Evolutionary conservation across 2,329 filamentous ascomycete genomes (phyloP).

Genomic region (Sarocladium brachiariae): DNA sequence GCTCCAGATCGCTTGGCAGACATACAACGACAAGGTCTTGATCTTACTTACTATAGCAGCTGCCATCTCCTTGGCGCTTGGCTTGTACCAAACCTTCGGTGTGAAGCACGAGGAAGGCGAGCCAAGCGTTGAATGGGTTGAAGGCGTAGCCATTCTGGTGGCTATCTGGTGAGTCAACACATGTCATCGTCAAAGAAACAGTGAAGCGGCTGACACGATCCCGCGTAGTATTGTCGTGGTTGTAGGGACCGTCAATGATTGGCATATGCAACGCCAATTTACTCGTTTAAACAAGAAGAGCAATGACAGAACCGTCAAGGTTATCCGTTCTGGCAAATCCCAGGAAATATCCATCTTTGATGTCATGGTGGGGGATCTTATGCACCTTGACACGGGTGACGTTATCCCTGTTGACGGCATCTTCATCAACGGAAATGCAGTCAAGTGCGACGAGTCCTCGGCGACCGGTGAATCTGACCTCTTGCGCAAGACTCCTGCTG

Average conservation of each 20-base stretch:
- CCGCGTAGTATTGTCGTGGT: slow-evolving; percentile 54
- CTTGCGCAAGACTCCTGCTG: slow-evolving; percentile 51
- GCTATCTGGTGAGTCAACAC: slow-evolving; percentile 46
- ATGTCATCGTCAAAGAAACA: background rate
- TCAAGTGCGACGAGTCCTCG: slow-evolving; percentile 67
- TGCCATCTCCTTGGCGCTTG: slow-evolving; percentile 64
- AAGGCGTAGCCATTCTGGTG: slow-evolving; percentile 72
- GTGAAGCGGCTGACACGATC: background rate
- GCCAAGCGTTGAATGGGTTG: slow-evolving; percentile 52
- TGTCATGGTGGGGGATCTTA: slow-evolving; percentile 65
- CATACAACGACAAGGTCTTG: slow-evolving; percentile 75
- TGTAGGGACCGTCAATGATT: slow-evolving; percentile 71
- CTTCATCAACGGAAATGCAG: slow-evolving; percentile 46
- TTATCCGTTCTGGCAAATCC: slow-evolving; percentile 64
- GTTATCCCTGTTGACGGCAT: slow-evolving; percentile 65
- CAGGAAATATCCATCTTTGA: slow-evolving; percentile 65
- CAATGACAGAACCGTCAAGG: slow-evolving; percentile 66
- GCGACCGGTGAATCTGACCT: slow-evolving; percentile 71
- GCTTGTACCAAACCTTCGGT: slow-evolving; percentile 60
- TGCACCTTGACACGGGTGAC: slow-evolving; percentile 62
- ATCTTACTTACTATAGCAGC: slow-evolving; percentile 66
- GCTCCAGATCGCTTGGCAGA: slow-evolving; percentile 61
- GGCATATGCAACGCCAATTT: slow-evolving; percentile 76
- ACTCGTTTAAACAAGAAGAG: slow-evolving; percentile 76
- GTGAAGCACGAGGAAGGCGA: slow-evolving; percentile 40